phyloP scores from a whole-genome alignment of 371 early-diverging fungal genomes.

The Cokeromyces recurvatus region DNA sequence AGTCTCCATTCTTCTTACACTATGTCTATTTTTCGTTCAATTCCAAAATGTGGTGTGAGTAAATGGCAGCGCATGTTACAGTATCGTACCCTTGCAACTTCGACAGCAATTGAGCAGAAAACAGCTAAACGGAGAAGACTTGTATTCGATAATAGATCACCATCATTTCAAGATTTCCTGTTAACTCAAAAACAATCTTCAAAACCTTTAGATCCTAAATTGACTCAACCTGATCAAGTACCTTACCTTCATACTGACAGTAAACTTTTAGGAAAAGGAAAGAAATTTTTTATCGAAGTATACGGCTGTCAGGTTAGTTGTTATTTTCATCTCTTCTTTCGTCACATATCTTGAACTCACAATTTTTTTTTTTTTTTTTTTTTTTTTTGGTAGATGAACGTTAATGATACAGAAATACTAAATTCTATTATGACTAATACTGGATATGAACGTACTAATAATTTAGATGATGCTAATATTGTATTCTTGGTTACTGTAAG shows the following conservation, averaged over 20 bases:
- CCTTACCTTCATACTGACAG: conserved; percentile 53
- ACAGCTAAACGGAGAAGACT: conserved; percentile 31
- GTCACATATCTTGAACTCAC: background rate
- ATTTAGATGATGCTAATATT: conserved; percentile 58
- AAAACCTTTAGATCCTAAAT: conserved; percentile 14
- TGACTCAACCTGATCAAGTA: conserved; percentile 33
- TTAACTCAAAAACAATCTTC: conserved; percentile 6
- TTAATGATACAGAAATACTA: conserved; percentile 77
- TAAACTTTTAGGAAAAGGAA: conserved; percentile 34
- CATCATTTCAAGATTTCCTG: conserved; percentile 61
- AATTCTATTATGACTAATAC: conserved; percentile 69
- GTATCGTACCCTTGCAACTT: background rate
- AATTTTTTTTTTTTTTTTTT: background rate
- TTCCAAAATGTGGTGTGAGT: too few relatives aligned
- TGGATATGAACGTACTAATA: conserved; percentile 61
- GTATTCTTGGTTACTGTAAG: conserved; percentile 70
- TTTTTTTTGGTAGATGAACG: conserved; percentile 54
- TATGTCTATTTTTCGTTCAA: too few relatives aligned
- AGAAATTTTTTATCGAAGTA: conserved; percentile 66
- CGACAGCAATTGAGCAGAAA: background rate
- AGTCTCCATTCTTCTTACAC: too few relatives aligned
- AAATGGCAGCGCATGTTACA: too few relatives aligned
- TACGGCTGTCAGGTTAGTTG: conserved; percentile 68
- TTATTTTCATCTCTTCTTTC: background rate
- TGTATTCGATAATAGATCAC: conserved; percentile 63